Conservation (phyloP, 106 monocot species). For the Iris macrosiphon region DNA sequence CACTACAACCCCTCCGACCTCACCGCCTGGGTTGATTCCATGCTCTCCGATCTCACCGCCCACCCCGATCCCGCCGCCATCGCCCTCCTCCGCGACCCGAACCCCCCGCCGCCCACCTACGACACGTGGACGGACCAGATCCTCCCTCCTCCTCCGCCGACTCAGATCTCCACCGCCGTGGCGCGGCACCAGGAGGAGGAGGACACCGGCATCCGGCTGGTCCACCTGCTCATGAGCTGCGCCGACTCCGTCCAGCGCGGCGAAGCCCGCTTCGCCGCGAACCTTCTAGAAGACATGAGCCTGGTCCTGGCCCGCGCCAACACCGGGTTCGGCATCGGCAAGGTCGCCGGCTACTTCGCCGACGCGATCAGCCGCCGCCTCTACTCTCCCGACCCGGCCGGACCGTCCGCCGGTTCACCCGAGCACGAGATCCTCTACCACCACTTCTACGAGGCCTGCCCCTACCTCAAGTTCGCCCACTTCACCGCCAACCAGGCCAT, state of each 20-base stretch:
- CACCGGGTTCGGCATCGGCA: slow-evolving; percentile 36
- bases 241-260: slow-evolving; percentile 36
- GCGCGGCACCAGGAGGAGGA: slow-evolving; percentile 11
- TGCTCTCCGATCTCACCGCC: slow-evolving; percentile 25
- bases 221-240: slow-evolving; percentile 48
- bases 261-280: slow-evolving; percentile 9
- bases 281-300: slow-evolving; percentile 24
- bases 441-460: slow-evolving; percentile 54
- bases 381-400: not conserved
- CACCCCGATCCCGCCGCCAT: not conserved
- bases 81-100: not conserved
- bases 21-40: slow-evolving; percentile 47
- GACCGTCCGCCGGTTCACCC: not conserved
- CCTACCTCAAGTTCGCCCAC: slow-evolving; percentile 72
- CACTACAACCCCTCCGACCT: slow-evolving; percentile 57
- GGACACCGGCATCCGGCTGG: slow-evolving; percentile 36
- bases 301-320: slow-evolving; percentile 19
- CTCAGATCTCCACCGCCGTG: not conserved
- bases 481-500: slow-evolving; percentile 76
- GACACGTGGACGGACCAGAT: slow-evolving; percentile 7
- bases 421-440: slow-evolving; percentile 38
- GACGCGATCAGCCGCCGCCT: slow-evolving; percentile 41
- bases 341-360: slow-evolving; percentile 46
- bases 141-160: slow-evolving; percentile 1
- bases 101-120: not conserved